Evolutionary conservation across 805 yeast species (phyloP), one percentile per base, ranked within the genome.

Genomic region (Teunomyces tritomae): DNA sequence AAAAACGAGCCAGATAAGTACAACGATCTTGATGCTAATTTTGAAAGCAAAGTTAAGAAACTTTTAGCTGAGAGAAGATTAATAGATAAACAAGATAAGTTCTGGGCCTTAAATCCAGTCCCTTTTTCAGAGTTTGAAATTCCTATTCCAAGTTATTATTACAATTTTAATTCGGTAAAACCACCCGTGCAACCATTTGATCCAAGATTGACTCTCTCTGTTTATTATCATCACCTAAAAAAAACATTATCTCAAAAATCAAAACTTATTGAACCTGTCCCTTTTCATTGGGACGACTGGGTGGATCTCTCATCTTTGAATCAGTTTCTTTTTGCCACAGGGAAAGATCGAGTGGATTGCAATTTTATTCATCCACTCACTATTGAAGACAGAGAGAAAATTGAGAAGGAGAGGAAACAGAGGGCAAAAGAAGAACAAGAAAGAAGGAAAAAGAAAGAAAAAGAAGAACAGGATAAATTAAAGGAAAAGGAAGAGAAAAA

Each of bases 281-380:
- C 80, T 0, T 79, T 80, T 61, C 79, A 78, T 53, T 80, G 84
- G 84, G 69, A 68, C 48, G 84, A 80, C 57, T 79, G 83, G 77
- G 69, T 71, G 3, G 82, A 79, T 49, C 64, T 78, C 63, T 67
- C 73, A 6, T 63, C 65, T 20, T 60, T 77, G 50, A 63, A 69
- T 42, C 65, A 46, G 39, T 50, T 43, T 26, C 35, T 53, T 34
- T 30, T 50, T 16, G 48, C 48, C 3, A 34, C 45, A 3, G 41
- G 42, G 3, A 44, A 39, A 9, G 50, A 52, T 17, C 49, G 49
- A 20, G 44, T 55, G 9, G 41, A 51, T 8, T 62, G 66, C 44
- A 52, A 45, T 6, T 11, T 26, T 9, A 37, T 58, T 27, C 43
- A 45, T 26, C 42, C 47, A 14, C 26, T 29, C 17, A 28, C 35